A percentile compares a stretch with the other conserved stretches of the same genome.
phyloP scores from a whole-genome alignment of 352 stramenopile species.

The Globisporangium echinulatum region DNA sequence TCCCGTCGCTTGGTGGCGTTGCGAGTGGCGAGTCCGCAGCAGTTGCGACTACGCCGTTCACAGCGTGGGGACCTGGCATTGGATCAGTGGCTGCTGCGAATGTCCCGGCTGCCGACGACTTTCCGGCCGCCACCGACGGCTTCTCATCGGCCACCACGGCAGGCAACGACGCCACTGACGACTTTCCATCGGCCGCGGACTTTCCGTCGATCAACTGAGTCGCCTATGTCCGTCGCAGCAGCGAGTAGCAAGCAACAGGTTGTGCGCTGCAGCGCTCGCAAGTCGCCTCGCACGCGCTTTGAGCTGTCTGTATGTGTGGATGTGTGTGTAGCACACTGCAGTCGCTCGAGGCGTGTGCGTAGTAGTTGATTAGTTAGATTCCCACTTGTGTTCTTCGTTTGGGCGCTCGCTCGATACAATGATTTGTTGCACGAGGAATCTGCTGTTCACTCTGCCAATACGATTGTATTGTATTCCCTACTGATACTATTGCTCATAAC shows the following conservation, averaged over 20 bases:
- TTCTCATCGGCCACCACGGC: conserved; percentile 21
- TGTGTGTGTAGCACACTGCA: not conserved
- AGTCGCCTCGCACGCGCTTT: too few relatives aligned
- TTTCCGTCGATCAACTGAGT: conserved; percentile 30
- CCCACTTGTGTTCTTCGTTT: conserved; percentile 2
- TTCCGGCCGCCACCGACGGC: conserved; percentile 24
- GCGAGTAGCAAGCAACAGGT: conserved; percentile 5
- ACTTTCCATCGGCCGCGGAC: conserved; percentile 24
- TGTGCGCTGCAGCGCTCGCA: conserved; percentile 1
- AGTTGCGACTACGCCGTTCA: conserved; percentile 15
- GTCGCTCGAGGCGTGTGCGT: conserved; percentile 3
- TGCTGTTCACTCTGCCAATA: not conserved
- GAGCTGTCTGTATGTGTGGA: too few relatives aligned
- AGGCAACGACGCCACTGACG: conserved; percentile 22
- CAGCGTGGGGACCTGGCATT: conserved; percentile 61
- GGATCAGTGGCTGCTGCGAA: conserved; percentile 16
- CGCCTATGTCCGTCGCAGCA: not conserved
- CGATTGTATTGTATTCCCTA: too few relatives aligned
- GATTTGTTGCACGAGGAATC: not conserved
- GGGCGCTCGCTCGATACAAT: conserved; percentile 4
- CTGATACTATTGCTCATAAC: too few relatives aligned
- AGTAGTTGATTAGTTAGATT: conserved; percentile 35
- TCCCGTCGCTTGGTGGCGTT: conserved; percentile 64
- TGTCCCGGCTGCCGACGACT: conserved; percentile 24
- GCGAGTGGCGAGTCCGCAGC: conserved; percentile 16